Percentiles rank a stretch among this genome's conserved stretches.
phyloP scores from a whole-genome alignment of 305 asterid genomes.

The Solanum hybrid region DNA sequence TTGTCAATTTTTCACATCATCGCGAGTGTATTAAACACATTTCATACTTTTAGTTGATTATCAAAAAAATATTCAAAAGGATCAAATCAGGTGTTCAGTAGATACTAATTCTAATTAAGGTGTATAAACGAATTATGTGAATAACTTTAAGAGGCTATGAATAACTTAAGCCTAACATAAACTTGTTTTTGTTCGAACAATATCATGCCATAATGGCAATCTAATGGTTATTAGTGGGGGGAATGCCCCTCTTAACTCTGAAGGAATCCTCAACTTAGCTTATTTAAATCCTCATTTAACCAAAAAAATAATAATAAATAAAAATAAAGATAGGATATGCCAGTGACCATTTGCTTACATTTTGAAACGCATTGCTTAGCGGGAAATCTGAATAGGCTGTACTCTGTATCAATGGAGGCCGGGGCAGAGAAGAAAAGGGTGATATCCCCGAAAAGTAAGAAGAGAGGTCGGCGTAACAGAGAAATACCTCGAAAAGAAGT shows the following conservation, averaged over 20 bases:
- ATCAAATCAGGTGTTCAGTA: neutral
- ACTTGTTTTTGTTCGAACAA: neutral
- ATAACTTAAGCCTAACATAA: neutral
- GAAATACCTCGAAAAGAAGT: constrained; percentile 3
- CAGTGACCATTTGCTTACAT: neutral
- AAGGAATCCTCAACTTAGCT: neutral
- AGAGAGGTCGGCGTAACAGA: constrained; percentile 20
- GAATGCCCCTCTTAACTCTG: neutral
- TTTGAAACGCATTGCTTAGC: constrained; percentile 29
- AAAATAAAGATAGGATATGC: neutral
- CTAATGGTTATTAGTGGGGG: neutral
- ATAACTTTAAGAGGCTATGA: neutral
- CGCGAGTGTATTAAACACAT: neutral
- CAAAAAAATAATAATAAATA: neutral
- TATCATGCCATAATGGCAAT: neutral
- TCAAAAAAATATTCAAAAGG: too few species aligned
- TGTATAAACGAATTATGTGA: neutral
- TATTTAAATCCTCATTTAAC: neutral
- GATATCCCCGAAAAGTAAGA: neutral
- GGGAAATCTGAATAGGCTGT: constrained; percentile 26
- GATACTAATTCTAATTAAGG: too few species aligned
- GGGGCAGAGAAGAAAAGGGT: neutral
- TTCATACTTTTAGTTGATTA: neutral
- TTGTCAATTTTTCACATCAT: neutral
- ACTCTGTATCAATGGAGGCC: constrained; percentile 15